These are phyloP conservation scores for Myotisia sp. DNA, from an alignment of 2,329 filamentous ascomycete genomes.

Conservation along the genomic window DNA sequence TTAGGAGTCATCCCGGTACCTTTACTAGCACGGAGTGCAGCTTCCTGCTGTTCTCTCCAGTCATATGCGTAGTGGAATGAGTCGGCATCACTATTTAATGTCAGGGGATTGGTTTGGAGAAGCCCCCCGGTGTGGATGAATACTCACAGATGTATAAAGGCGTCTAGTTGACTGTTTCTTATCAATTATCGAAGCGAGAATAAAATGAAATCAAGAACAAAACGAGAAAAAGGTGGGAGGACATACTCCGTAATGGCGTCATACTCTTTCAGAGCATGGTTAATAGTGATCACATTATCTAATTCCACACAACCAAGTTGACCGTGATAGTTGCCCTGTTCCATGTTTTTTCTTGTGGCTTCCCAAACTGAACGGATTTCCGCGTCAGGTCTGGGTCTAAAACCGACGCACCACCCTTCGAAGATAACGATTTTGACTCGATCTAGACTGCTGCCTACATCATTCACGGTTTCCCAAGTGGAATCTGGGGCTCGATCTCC, in stretches of 20 bases:
- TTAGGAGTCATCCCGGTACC: slow-evolving; percentile 72
- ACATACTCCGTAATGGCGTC: slow-evolving; percentile 42
- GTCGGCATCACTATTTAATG: slow-evolving; percentile 46
- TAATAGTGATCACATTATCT: slow-evolving; percentile 44
- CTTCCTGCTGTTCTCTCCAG: slow-evolving; percentile 74
- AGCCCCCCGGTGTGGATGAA: slow-evolving; percentile 2
- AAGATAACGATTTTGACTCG: slow-evolving; percentile 55
- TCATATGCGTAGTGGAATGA: slow-evolving; percentile 63
- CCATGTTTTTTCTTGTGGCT: slow-evolving; percentile 33
- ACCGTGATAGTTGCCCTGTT: slow-evolving; percentile 34
- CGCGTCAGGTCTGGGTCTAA: slow-evolving; percentile 48
- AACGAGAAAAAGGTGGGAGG: not conserved
- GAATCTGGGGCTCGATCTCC: slow-evolving; percentile 56
- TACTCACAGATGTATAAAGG: slow-evolving; percentile 48
- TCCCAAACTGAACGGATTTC: slow-evolving; percentile 42
- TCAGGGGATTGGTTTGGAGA: slow-evolving; percentile 1
- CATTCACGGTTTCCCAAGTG: slow-evolving; percentile 45
- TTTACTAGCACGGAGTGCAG: slow-evolving; percentile 48
- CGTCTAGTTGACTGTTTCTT: slow-evolving; percentile 38
- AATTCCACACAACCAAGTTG: slow-evolving; percentile 42
- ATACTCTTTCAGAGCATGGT: slow-evolving; percentile 44
- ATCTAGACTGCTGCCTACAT: slow-evolving; percentile 16
- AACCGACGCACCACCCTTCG: slow-evolving; percentile 86
- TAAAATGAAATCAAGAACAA: slow-evolving; percentile 2
- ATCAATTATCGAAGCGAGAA: slow-evolving; percentile 9